Evolutionary conservation across 2,329 filamentous ascomycete species (phyloP).

Genomic region (Aspergillus carbonarius): DNA sequence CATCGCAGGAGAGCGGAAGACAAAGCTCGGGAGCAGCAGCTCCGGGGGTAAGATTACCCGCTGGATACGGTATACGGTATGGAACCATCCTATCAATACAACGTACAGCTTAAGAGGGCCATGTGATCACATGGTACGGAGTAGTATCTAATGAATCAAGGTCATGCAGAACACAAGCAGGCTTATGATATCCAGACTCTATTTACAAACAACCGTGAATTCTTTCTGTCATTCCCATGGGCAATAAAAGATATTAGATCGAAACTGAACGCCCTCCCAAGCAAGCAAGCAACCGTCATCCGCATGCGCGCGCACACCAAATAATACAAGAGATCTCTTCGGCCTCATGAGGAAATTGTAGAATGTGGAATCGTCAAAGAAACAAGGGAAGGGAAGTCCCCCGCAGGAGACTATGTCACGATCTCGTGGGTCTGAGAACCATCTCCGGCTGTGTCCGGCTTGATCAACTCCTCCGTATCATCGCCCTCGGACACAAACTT

Average conservation of each 20-base stretch:
- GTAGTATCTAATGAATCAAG: background rate
- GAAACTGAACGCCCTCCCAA: slow-evolving; percentile 13
- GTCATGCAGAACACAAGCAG: background rate
- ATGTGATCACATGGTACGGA: background rate
- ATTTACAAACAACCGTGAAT: slow-evolving; percentile 25
- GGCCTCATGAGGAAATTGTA: slow-evolving; percentile 10
- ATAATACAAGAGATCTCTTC: slow-evolving; percentile 27
- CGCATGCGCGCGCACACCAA: slow-evolving; percentile 8
- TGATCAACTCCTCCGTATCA: slow-evolving; percentile 67
- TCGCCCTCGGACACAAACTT: slow-evolving; percentile 74
- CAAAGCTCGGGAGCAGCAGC: background rate
- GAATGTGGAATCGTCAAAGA: slow-evolving; percentile 4
- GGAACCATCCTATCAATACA: background rate
- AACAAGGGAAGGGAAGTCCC: background rate
- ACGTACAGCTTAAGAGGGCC: too few species aligned
- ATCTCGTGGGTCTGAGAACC: slow-evolving; percentile 32
- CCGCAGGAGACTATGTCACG: slow-evolving; percentile 25
- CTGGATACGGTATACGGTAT: background rate
- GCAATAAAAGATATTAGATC: slow-evolving; percentile 10
- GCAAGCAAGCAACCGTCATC: slow-evolving; percentile 32
- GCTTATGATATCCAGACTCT: slow-evolving; percentile 23
- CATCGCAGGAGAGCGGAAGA: background rate
- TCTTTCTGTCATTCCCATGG: slow-evolving; percentile 18
- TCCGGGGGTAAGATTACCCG: slow-evolving; percentile 1
- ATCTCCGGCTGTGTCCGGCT: slow-evolving; percentile 52